phyloP scores from a whole-genome alignment of 1,139 yeast genomes.

The Hyphopichia buzzinii region DNA sequence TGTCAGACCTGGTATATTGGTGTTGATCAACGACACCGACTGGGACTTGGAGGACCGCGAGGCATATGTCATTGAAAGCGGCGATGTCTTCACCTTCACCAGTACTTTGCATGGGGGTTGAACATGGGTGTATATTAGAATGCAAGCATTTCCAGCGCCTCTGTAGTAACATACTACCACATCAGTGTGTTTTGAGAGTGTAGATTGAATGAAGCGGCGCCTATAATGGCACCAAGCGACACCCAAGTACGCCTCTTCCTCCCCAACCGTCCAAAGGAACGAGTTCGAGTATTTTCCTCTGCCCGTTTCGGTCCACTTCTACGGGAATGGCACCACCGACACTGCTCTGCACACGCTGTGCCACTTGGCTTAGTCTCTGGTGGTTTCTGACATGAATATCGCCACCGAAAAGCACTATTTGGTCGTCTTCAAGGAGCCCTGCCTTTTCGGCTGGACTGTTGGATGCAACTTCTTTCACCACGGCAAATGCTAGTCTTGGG shows the following conservation, averaged over 20 bases:
- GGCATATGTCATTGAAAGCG: conserved; percentile 67
- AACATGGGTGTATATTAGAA: conserved; percentile 6
- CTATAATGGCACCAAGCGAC: conserved; percentile 54
- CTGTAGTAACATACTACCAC: too few species aligned
- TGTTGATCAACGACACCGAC: conserved; percentile 89
- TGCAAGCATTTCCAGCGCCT: too few species aligned
- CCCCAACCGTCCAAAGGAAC: conserved; percentile 61
- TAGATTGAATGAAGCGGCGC: too few species aligned
- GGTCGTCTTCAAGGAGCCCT: conserved; percentile 46
- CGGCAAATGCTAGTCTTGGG: conserved; percentile 52
- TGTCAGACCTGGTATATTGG: conserved; percentile 88
- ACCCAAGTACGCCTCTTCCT: conserved; percentile 74
- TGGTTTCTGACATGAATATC: conserved; percentile 54
- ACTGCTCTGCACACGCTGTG: conserved; percentile 25
- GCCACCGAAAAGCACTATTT: conserved; percentile 49
- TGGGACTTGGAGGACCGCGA: conserved; percentile 96
- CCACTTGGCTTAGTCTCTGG: conserved; percentile 39
- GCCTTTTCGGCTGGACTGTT: conserved; percentile 50
- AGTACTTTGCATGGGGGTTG: conserved; percentile 95
- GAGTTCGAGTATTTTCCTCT: conserved; percentile 28
- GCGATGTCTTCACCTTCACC: conserved; percentile 83
- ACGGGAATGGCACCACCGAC: conserved; percentile 31
- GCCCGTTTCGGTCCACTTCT: conserved; percentile 30
- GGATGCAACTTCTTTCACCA: conserved; percentile 43
- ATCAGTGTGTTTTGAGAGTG: too few species aligned